phyloP scores from a whole-genome alignment of 345 rosid species.

The Heritiera littoralis region DNA sequence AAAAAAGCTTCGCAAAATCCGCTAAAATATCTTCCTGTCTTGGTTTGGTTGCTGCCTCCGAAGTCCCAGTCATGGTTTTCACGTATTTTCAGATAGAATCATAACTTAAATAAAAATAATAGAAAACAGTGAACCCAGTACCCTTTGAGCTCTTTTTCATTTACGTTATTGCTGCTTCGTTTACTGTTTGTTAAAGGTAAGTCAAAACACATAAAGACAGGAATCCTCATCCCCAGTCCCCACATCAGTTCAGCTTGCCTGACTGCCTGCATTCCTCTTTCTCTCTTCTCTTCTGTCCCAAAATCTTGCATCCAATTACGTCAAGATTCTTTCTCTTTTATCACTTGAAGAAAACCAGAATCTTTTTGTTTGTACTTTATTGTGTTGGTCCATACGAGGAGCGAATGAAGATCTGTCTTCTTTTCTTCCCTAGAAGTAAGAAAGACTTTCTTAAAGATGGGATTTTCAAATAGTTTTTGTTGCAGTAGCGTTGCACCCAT shows the following conservation, averaged over 20 bases:
- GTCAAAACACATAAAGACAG: slow-evolving; percentile 4
- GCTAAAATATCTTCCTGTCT: not conserved
- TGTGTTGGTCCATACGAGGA: not conserved
- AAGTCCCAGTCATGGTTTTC: not conserved
- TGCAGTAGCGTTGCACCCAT: not conserved
- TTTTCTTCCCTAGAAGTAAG: not conserved
- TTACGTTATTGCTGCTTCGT: not conserved
- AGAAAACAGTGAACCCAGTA: not conserved
- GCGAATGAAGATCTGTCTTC: not conserved
- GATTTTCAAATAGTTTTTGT: not conserved
- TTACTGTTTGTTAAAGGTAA: not conserved
- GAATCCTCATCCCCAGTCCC: not conserved
- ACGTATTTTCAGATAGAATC: not conserved
- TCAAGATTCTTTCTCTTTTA: not conserved
- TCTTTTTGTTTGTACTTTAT: not conserved
- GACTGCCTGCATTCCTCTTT: no score
- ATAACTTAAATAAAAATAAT: not conserved
- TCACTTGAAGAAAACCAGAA: not conserved
- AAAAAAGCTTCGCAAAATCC: not conserved
- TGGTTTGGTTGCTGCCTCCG: not conserved
- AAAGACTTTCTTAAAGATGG: slow-evolving; percentile 9
- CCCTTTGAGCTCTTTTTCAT: not conserved
- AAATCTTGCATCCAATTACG: not conserved
- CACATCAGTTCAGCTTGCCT: no score
- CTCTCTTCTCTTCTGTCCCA: not conserved